Base-by-base conservation (phyloP, 768 basidiomycete species). In the Rhodosporidiobolus odoratus region DNA sequence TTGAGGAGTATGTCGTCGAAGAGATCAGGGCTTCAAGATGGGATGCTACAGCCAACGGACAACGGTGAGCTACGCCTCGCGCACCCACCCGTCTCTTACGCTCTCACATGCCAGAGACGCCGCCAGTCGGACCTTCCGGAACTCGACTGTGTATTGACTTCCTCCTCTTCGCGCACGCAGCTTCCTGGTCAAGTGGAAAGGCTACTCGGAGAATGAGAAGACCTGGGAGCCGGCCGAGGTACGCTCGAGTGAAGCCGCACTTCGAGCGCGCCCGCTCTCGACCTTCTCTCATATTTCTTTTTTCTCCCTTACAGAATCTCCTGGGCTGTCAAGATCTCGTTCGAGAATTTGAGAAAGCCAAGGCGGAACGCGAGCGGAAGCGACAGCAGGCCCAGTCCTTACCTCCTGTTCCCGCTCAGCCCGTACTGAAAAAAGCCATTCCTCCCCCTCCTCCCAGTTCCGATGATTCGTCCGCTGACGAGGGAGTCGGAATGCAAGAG, bases 141-240 rank as follows among this genome's bases (percentile, higher is more conserved):
- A n/a, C n/a, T n/a, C n/a, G n/a, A n/a, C n/a, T n/a, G n/a, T n/a
- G n/a, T n/a, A n/a, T n/a, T n/a, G n/a, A n/a, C n/a, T n/a, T n/a
- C n/a, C n/a, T n/a, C n/a, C n/a, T n/a, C n/a, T 12, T 37, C 54
- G 3, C 13, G 1, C 17, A 4, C 13, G 13, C 43, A 69, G 63
- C 16, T 72, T 68, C 35, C 40, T 65, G 19, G 60, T 72, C 58
- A 72, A 72, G 56, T 72, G 71, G 71, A 38, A 65, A 47, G 71
- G 71, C 4, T 72, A 68, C 38, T 34, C 45, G 10, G 56, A 63
- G 34, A 8, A 35, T 1, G 63, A 68, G 12, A 65, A 54, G 19
- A 68, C 71, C 0, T 72, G 71, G 71, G 71, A 72, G 27, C 71
- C 71, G 0, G 47, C 34, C 5, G 60, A 57, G 63, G 63, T 58